A percentile compares a stretch with the other conserved stretches of the same genome.
Evolutionary conservation across 2,329 filamentous ascomycete genomes (phyloP).

Genomic region (Xylaria sp.): DNA sequence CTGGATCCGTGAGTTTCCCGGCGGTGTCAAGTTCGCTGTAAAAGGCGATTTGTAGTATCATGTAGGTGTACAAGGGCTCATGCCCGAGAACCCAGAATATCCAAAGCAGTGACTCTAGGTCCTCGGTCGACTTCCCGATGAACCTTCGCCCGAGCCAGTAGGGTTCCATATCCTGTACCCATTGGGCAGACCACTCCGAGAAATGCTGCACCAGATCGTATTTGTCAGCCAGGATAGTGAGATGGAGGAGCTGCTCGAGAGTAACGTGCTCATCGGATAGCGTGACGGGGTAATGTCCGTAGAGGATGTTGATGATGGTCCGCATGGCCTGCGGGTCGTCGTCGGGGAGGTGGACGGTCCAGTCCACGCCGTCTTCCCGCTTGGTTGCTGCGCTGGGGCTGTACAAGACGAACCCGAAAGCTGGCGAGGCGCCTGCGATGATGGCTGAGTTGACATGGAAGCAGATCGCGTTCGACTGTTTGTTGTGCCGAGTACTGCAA

Average conservation of each 20-base stretch:
- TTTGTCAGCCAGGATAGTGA: constrained; percentile 35
- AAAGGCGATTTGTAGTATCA: constrained; percentile 35
- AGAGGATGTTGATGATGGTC: constrained; percentile 34
- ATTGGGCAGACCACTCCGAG: constrained; percentile 19
- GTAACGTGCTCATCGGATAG: constrained; percentile 3
- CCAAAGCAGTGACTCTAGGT: constrained; percentile 33
- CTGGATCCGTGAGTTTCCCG: constrained; percentile 27
- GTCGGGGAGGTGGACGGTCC: constrained; percentile 28
- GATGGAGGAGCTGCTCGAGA: constrained; percentile 24
- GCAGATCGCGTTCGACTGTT: constrained; percentile 3
- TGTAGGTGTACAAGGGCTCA: constrained; percentile 35
- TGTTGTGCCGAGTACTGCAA: constrained; percentile 1
- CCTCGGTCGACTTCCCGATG: constrained; percentile 21
- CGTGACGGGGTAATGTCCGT: constrained; percentile 19
- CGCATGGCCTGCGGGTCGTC: constrained; percentile 34
- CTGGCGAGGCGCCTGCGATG: constrained; percentile 23
- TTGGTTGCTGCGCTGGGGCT: constrained; percentile 16
- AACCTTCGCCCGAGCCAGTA: constrained; percentile 31
- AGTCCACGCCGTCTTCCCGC: constrained; percentile 8
- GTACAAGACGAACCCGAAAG: constrained; percentile 27
- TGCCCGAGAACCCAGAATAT: constrained; percentile 38
- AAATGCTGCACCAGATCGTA: constrained; percentile 32
- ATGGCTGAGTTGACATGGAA: constrained; percentile 27
- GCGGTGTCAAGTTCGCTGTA: constrained; percentile 23
- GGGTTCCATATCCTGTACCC: constrained; percentile 31